Evolutionary conservation across 1,284 basidiomycete genomes (phyloP).

Genomic region (Stereum hirsutum): DNA sequence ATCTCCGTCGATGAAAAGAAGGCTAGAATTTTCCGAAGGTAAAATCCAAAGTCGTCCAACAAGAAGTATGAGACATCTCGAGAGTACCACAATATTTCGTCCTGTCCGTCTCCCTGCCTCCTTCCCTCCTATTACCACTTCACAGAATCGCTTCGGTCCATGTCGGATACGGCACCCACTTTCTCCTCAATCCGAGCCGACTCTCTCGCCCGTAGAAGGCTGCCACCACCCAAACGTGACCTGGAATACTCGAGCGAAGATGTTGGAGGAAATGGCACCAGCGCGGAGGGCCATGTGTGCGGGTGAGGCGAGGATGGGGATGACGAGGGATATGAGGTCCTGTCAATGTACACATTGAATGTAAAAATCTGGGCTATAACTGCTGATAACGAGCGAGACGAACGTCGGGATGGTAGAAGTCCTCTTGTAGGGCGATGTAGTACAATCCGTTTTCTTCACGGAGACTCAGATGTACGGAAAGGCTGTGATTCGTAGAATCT

Average conservation of each 20-base stretch:
- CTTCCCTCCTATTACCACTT: no score
- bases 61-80: no score
- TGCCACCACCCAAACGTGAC: slow-evolving; percentile 4
- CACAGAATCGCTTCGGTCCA: no score
- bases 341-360: slow-evolving; percentile 17
- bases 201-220: no score
- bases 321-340: slow-evolving; percentile 39
- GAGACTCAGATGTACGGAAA: slow-evolving; percentile 39
- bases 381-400: not conserved
- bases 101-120: no score
- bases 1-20: no score
- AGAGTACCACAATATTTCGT: no score
- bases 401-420: slow-evolving; percentile 56
- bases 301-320: slow-evolving; percentile 40
- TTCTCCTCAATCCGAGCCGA: no score
- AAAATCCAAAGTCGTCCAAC: no score
- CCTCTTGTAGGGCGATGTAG: slow-evolving; percentile 47
- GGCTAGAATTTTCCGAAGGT: no score
- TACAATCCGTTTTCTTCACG: slow-evolving; percentile 27
- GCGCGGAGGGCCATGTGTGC: slow-evolving; percentile 27
- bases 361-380: not conserved
- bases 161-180: no score
- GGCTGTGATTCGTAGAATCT: slow-evolving; percentile 9
- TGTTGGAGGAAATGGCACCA: slow-evolving; percentile 19
- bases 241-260: slow-evolving; percentile 3